These are phyloP conservation scores for Saitozyma podzolica DNA, from an alignment of 768 basidiomycete genomes.

Conservation along the genomic window DNA sequence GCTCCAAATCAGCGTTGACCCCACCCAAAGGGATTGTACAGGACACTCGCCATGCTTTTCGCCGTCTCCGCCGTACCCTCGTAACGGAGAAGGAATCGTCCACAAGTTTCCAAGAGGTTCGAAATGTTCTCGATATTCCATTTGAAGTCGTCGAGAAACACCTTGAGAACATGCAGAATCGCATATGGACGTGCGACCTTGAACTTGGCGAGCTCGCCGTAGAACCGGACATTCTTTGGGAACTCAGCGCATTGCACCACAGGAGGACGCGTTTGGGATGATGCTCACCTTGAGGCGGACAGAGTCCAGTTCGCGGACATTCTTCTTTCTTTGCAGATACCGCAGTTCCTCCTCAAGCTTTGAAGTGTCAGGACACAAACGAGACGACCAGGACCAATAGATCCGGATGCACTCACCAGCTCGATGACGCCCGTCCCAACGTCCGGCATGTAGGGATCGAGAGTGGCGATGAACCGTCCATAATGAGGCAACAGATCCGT, in stretches of 20 bases:
- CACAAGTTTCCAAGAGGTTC: constrained; percentile 87
- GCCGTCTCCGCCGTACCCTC: constrained; percentile 87
- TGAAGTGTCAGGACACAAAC: too few relatives aligned
- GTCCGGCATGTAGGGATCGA: constrained; percentile 92
- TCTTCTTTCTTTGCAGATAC: constrained; percentile 90
- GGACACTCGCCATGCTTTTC: constrained; percentile 67
- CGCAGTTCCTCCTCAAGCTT: constrained; percentile 96
- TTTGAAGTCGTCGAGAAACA: constrained; percentile 91
- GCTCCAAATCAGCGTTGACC: constrained; percentile 2
- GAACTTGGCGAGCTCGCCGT: constrained; percentile 95
- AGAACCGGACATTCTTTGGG: constrained; percentile 76
- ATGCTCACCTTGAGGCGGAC: constrained; percentile 71
- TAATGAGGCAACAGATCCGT: constrained; percentile 92
- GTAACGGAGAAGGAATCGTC: constrained; percentile 80
- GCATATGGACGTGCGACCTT: constrained; percentile 83
- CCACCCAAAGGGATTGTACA: neutral
- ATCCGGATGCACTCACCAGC: constrained; percentile 60
- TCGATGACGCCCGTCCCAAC: constrained; percentile 78
- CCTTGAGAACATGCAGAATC: constrained; percentile 94
- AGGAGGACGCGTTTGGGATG: too few relatives aligned
- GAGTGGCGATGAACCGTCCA: constrained; percentile 79
- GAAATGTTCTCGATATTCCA: constrained; percentile 92
- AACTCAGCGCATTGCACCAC: neutral
- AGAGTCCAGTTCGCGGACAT: constrained; percentile 85
- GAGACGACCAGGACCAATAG: constrained; percentile 7